Base-by-base conservation (phyloP, 345 rosid species). In the Eucalyptus tenuipes region DNA sequence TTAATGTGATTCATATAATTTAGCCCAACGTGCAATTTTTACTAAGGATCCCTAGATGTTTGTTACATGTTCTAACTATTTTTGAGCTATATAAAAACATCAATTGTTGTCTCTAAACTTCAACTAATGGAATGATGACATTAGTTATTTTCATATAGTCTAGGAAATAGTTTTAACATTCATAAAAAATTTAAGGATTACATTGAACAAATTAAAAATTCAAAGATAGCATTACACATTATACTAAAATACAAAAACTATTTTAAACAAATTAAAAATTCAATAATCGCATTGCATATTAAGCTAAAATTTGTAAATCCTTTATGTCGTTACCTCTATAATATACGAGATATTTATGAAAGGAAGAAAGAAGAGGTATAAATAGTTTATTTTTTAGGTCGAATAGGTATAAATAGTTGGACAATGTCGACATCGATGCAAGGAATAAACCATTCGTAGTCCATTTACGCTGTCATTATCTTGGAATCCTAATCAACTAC, bases 21-120 rank as follows among this genome's bases (percentile, higher is more conserved):
- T 20, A 52, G 25, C 57, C 25, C 25, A 20, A 52, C 10, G 8
- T 52, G 57, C 25, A 52, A 52, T 52, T 25, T 20, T 20, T 25
- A 7, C 10, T 0, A 2, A 20, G 5, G 25, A 52, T 18, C 0
- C 8, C 0, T 20, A 0, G 57, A 8, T 0, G 1, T 52, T 52
- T 52, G 57, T 52, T 52, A 52, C 9, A 1, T 2, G 25, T 52
- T 52, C 0, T 3, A 1, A 20, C 24, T 1, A 52, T 20, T 52
- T 20, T 0, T 1, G 10, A 52, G 57, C 57, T 52, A 52, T 20
- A 52, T 52, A 4, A 52, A 52, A 52, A 52, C 57, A 52, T 52
- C 25, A 3, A 20, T 9, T 22, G 3, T 55, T 55, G 61, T 55
- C 61, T 24, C 61, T 55, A 9, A 22, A 55, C 13, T 52, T 55